Evolutionary conservation across 2,329 filamentous ascomycete genomes (phyloP).

Genomic region (Chalaropsis thielavioides): DNA sequence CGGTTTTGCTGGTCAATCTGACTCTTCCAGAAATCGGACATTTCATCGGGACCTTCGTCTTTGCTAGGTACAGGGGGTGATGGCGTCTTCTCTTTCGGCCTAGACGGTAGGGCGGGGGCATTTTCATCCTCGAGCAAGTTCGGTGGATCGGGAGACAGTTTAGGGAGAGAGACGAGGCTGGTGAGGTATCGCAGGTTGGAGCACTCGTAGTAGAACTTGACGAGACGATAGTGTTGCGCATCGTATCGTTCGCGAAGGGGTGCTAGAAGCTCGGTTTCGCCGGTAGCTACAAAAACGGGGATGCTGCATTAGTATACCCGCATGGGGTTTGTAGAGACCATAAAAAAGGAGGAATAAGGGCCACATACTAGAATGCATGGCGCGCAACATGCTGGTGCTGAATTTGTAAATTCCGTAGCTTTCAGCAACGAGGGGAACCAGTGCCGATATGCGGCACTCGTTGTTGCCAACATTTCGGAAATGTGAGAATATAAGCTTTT

Average conservation of each 20-base stretch:
- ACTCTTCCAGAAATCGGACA: conserved; percentile 95
- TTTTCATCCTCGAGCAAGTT: conserved; percentile 80
- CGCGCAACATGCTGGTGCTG: conserved; percentile 95
- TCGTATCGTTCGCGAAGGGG: conserved; percentile 81
- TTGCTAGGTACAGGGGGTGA: conserved; percentile 54
- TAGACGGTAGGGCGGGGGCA: conserved; percentile 65
- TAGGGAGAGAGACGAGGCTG: conserved; percentile 88
- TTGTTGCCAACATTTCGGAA: conserved; percentile 87
- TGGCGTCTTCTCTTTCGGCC: conserved; percentile 57
- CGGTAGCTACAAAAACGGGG: conserved; percentile 47
- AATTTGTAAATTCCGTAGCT: conserved; percentile 99
- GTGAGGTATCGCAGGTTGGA: conserved; percentile 95
- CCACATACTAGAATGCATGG: conserved; percentile 84
- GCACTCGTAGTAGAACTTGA: conserved; percentile 98
- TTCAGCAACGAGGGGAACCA: conserved; percentile 89
- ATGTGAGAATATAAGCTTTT: conserved; percentile 96
- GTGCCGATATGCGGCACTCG: conserved; percentile 85
- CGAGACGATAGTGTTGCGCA: conserved; percentile 87
- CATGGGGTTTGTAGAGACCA: not conserved
- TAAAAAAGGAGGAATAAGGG: not conserved
- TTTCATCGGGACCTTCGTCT: conserved; percentile 72
- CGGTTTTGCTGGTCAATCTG: conserved; percentile 83
- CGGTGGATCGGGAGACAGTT: conserved; percentile 84
- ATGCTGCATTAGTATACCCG: conserved; percentile 20
- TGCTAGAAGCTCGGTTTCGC: conserved; percentile 82